Evolutionary conservation across 805 yeast genomes (phyloP).

Genomic region (Saccharomycopsis sp.): DNA sequence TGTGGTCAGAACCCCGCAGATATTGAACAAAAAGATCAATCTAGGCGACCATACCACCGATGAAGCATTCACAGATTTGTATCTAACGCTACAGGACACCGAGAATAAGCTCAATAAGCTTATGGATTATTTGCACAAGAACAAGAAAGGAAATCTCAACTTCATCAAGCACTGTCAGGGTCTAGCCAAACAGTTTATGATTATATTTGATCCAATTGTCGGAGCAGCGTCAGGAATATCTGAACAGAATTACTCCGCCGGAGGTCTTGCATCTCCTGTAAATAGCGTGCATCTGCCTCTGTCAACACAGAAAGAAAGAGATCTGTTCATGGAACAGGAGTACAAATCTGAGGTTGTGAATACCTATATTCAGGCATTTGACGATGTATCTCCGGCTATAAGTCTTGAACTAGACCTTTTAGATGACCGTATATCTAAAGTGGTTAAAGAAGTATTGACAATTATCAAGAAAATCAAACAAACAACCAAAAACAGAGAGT

Average conservation of each 20-base stretch:
- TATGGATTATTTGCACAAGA: constrained; percentile 9
- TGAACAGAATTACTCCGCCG: not conserved
- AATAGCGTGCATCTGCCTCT: constrained; percentile 1
- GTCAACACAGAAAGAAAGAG: constrained; percentile 4
- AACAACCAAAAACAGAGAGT: constrained; percentile 13
- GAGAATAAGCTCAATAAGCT: constrained; percentile 10
- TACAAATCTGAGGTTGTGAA: constrained; percentile 8
- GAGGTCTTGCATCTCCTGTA: not conserved
- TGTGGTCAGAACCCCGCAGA: constrained; percentile 20
- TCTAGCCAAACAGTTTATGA: constrained; percentile 13
- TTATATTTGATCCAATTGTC: constrained; percentile 4
- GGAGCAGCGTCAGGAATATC: constrained; percentile 1
- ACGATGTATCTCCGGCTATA: constrained; percentile 20
- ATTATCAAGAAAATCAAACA: constrained; percentile 18
- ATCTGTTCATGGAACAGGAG: constrained; percentile 1
- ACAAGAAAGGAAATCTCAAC: constrained; percentile 9
- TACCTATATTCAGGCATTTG: constrained; percentile 9
- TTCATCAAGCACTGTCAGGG: constrained; percentile 11
- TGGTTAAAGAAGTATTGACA: constrained; percentile 11
- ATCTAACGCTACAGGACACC: not conserved
- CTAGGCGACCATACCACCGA: constrained; percentile 13
- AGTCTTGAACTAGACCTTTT: constrained; percentile 13
- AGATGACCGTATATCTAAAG: constrained; percentile 15
- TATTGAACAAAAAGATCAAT: constrained; percentile 15
- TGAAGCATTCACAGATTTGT: constrained; percentile 9